Evolutionary conservation across 768 basidiomycete genomes (phyloP), one percentile per base, ranked within the genome.

Genomic region (Rhizopogon vesiculosus): DNA sequence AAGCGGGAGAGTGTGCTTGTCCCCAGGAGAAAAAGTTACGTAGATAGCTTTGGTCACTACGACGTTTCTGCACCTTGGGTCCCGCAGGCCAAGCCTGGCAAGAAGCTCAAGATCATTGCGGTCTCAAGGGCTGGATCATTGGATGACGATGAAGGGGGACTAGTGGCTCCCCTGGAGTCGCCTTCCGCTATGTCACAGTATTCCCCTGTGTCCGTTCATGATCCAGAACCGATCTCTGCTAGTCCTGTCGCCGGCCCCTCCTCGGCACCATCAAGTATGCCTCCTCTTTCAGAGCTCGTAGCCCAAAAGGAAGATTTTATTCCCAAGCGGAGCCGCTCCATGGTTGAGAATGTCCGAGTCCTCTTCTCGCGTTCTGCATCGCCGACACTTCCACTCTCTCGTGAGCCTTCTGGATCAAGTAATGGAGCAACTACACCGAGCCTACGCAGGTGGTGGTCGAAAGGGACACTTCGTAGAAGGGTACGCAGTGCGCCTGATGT

Each of bases 1-100:
- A 82, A 78, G 61, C 84, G 87, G 61, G 87, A 89, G 66, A 89
- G 86, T 50, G 79, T 89, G 19, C 78, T 85, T 25, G 80, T 88
- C 45, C 80, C 82, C 28, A 74, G 87, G 54, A 77, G 81, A 59
- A 82, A 74, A 66, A 81, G 83, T 56, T 73, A 79, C 29, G 64
- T 74, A 9, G 72, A 74, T 29, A 61, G 42, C 44, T 56, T 41
- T 18, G 18, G 31, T 8, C 28, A 22, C 8, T 25, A 28, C 3
- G 29, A 35, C 18, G 52, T 28, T 4, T 35, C 54, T 49, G 45
- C 28, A 33, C 48, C 54, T 25, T 22, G 19, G 35, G 18, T 40
- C 7, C 35, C 33, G 16, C 16, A 50, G 7, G 35, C 46, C 43
- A 72, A 60, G 25, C 51, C 55, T 3, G 22, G 42, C 3, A 66